phyloP scores from a whole-genome alignment of 495 filamentous ascomycete species.

The Talaromyces nanjingensis region DNA sequence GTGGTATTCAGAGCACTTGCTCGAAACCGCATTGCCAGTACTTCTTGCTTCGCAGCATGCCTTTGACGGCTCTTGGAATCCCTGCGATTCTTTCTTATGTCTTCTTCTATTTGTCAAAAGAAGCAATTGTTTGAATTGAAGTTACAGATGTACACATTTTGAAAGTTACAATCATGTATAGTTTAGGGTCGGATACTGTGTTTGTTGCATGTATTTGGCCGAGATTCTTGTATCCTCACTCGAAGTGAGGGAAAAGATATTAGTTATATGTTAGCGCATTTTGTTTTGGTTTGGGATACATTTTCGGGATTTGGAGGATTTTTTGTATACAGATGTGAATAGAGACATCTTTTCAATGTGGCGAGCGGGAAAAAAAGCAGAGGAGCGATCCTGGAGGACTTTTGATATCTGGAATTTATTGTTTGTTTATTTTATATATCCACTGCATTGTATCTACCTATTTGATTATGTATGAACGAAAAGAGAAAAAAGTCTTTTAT shows the following conservation, averaged over 20 bases:
- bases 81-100: neutral
- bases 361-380: neutral
- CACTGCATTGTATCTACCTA: neutral
- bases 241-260: neutral
- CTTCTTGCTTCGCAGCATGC: neutral
- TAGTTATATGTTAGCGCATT: neutral
- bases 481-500: neutral
- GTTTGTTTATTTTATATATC: slow-evolving; percentile 4
- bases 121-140: neutral
- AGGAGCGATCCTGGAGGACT: slow-evolving; percentile 9
- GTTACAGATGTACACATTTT: neutral
- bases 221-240: neutral
- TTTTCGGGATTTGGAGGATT: slow-evolving; percentile 1
- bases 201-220: neutral
- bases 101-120: neutral
- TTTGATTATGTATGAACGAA: neutral
- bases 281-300: neutral
- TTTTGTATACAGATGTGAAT: slow-evolving; percentile 1
- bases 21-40: neutral
- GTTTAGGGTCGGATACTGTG: neutral
- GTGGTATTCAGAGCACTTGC: neutral
- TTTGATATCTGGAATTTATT: neutral
- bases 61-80: neutral
- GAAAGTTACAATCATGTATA: neutral
- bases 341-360: slow-evolving; percentile 1